Percentiles rank a stretch among this genome's conserved stretches.
These are phyloP conservation scores for Elongisporangium senticosum DNA, from an alignment of 352 stramenopile species.

Conservation along the genomic window DNA sequence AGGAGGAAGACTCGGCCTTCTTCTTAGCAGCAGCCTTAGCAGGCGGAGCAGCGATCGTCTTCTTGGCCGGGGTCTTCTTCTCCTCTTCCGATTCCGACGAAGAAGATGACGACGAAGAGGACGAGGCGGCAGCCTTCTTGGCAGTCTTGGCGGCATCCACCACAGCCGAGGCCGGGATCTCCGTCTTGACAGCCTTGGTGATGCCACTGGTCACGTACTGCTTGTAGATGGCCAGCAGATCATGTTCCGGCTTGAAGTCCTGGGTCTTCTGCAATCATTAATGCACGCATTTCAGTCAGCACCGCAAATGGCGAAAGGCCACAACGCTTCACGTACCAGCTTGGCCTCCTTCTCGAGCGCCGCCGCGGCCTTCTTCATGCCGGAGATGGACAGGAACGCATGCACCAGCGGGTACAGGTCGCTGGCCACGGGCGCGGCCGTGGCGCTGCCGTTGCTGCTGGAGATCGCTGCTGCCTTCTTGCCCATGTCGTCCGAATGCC, in stretches of 20 bases:
- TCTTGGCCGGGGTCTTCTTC: constrained; percentile 16
- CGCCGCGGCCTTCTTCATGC: constrained; percentile 65
- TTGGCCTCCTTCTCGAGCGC: constrained; percentile 72
- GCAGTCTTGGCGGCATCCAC: constrained; percentile 49
- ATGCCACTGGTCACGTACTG: constrained; percentile 51
- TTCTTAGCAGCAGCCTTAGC: constrained; percentile 18
- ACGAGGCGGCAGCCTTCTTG: constrained; percentile 28
- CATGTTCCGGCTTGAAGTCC: constrained; percentile 51
- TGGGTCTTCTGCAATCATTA: constrained; percentile 26
- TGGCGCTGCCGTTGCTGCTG: not conserved
- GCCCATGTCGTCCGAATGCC: constrained; percentile 7
- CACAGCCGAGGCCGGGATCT: constrained; percentile 45
- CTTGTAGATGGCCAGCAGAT: constrained; percentile 72
- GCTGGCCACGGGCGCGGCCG: constrained; percentile 37
- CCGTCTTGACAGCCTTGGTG: constrained; percentile 38
- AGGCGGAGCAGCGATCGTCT: constrained; percentile 9
- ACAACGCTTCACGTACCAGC: constrained; percentile 29
- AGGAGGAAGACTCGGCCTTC: constrained; percentile 5
- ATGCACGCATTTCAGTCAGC: constrained; percentile 3
- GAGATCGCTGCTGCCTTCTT: constrained; percentile 17
- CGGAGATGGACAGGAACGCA: constrained; percentile 51
- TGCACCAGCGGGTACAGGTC: constrained; percentile 77
- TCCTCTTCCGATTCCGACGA: constrained; percentile 27
- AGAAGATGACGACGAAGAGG: constrained; percentile 29
- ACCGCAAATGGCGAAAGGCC: constrained; percentile 7